Evolutionary conservation across 164 flowering plant genomes (phyloP).

Genomic region (Nelumbo lutea): DNA sequence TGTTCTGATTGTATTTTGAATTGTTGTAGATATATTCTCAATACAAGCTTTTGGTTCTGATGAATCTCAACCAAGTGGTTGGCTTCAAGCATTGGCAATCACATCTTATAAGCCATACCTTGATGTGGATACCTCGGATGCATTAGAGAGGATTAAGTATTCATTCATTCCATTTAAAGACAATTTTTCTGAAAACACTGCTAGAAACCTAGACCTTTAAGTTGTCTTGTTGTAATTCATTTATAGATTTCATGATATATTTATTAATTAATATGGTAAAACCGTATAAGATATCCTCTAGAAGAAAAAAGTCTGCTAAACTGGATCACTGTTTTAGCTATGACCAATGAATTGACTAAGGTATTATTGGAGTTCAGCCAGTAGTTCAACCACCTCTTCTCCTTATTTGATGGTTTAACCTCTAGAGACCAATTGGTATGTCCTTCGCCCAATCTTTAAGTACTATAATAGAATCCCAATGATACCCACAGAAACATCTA

Average conservation of each 20-base stretch:
- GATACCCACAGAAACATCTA: too few species aligned
- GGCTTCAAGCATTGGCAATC: constrained; percentile 63
- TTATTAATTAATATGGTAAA: background rate
- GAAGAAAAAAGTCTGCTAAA: too few species aligned
- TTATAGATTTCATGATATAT: background rate
- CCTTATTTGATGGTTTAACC: too few species aligned
- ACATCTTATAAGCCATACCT: constrained; percentile 86
- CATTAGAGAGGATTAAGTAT: constrained; percentile 82
- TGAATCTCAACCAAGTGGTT: constrained; percentile 68
- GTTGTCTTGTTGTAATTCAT: constrained; percentile 19
- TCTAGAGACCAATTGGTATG: too few species aligned
- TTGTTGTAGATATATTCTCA: constrained; percentile 71
- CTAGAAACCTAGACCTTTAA: constrained; percentile 85
- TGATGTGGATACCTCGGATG: constrained; percentile 97
- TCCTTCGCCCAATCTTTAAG: too few species aligned
- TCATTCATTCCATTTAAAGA: constrained; percentile 88
- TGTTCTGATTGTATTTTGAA: background rate
- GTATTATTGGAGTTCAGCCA: too few species aligned
- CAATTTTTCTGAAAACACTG: constrained; percentile 75
- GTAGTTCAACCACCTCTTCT: too few species aligned
- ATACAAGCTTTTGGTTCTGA: constrained; percentile 63
- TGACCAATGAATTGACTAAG: too few species aligned
- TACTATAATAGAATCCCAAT: too few species aligned
- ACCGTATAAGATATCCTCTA: too few species aligned
- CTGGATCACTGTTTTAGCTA: too few species aligned